Percentiles rank a stretch among this genome's conserved stretches.
phyloP scores from a whole-genome alignment of 345 rosid genomes.

The Murraya paniculata region DNA sequence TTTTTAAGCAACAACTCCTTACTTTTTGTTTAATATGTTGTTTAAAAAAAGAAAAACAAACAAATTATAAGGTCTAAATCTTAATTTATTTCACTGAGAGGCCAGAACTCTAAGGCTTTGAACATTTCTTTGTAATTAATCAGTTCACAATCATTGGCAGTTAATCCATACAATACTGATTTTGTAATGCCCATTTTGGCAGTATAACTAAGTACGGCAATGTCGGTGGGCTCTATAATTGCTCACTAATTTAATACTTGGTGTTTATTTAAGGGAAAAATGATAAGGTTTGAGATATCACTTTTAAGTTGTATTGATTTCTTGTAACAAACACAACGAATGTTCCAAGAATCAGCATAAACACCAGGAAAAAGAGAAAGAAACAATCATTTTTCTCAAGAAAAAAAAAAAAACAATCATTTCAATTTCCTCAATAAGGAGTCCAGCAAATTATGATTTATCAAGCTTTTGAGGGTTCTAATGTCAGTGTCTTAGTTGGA shows the following conservation, averaged over 20 bases:
- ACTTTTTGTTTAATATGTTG: too few species aligned
- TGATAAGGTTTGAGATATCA: not conserved
- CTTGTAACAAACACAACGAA: not conserved
- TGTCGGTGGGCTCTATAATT: not conserved
- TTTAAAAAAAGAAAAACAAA: not conserved
- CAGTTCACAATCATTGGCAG: not conserved
- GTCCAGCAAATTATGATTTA: not conserved
- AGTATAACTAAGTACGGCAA: not conserved
- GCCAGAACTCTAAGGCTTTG: not conserved
- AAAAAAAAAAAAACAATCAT: not conserved
- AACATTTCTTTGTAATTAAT: not conserved
- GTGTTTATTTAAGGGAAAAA: not conserved
- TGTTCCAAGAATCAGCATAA: not conserved
- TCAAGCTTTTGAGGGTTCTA: not conserved
- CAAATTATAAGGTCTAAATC: not conserved
- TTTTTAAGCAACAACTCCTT: too few species aligned
- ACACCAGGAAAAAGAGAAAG: too few species aligned
- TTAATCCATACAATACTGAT: not conserved
- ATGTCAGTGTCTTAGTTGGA: not conserved
- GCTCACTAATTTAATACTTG: not conserved
- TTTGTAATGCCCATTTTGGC: not conserved
- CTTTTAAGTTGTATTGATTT: not conserved
- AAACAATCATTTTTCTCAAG: not conserved
- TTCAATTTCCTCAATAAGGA: not conserved
- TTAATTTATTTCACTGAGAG: not conserved